Evolutionary conservation across 768 basidiomycete genomes (phyloP).

Genomic region (Neoboletus brunneissimus): DNA sequence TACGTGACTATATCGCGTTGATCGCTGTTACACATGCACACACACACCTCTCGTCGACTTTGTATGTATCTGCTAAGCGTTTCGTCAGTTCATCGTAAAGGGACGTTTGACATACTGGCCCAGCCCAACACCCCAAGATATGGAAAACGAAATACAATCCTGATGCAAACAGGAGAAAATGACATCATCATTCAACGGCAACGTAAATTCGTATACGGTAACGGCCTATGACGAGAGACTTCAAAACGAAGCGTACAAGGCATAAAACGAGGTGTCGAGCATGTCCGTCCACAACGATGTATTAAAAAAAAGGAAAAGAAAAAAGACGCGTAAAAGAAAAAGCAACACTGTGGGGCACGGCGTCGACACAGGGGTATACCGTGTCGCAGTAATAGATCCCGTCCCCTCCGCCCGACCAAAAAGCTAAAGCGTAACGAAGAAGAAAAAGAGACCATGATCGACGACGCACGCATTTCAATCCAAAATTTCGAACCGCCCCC

Average conservation of each 20-base stretch:
- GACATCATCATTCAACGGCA: neutral
- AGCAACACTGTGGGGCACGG: neutral
- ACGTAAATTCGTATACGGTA: constrained; percentile 25
- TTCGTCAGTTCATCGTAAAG: no score
- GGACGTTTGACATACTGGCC: neutral
- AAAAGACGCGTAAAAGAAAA: no score
- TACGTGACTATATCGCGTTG: neutral
- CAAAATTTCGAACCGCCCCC: constrained; percentile 59
- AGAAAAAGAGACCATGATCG: no score
- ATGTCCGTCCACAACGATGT: constrained; percentile 9
- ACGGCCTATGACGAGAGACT: neutral
- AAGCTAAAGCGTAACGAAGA: no score
- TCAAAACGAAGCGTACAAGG: neutral
- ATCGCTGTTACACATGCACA: neutral
- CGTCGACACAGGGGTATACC: neutral
- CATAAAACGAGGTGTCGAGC: neutral
- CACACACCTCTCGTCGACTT: neutral
- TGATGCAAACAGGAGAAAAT: no score
- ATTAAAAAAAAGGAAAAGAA: neutral
- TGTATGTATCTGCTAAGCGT: no score
- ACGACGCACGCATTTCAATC: constrained; percentile 39
- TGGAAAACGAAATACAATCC: no score
- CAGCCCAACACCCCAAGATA: neutral
- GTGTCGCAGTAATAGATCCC: neutral
- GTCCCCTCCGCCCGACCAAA: neutral